phyloP scores from a whole-genome alignment of 805 yeast species.

The Metschnikowia cubensis region DNA sequence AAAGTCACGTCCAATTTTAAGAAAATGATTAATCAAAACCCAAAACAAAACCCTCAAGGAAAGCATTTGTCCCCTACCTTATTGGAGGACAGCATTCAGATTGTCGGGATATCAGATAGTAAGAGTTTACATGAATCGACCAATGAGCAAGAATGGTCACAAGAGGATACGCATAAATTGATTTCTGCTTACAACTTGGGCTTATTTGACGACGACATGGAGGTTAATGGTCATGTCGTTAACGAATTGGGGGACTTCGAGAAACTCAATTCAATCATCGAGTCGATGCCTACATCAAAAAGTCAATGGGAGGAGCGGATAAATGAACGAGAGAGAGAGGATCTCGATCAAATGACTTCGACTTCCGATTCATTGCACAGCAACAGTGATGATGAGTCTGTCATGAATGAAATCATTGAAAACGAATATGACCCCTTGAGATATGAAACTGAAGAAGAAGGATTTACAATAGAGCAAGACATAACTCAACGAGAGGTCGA shows the following conservation, averaged over 20 bases:
- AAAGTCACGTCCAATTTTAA: conserved; percentile 11
- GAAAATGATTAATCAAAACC: conserved; percentile 9
- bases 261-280: conserved; percentile 45
- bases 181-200: conserved; percentile 59
- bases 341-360: not conserved
- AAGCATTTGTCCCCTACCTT: not conserved
- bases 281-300: conserved; percentile 20
- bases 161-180: conserved; percentile 51
- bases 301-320: conserved; percentile 6
- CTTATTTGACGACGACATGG: conserved; percentile 56
- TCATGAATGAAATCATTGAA: conserved; percentile 42
- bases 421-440: conserved; percentile 19
- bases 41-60: conserved; percentile 8
- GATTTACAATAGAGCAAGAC: conserved; percentile 41
- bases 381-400: conserved; percentile 28
- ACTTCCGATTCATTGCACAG: conserved; percentile 1
- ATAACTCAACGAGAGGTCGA: conserved; percentile 39
- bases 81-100: not conserved
- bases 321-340: not conserved
- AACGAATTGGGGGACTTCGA: conserved; percentile 53
- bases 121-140: not conserved
- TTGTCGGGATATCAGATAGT: not conserved
- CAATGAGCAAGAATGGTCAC: conserved; percentile 9
- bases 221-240: conserved; percentile 53
- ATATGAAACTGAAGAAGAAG: conserved; percentile 13